These are phyloP conservation scores for Colletotrichum sp. DNA, from an alignment of 2,329 filamentous ascomycete genomes.

Conservation along the genomic window DNA sequence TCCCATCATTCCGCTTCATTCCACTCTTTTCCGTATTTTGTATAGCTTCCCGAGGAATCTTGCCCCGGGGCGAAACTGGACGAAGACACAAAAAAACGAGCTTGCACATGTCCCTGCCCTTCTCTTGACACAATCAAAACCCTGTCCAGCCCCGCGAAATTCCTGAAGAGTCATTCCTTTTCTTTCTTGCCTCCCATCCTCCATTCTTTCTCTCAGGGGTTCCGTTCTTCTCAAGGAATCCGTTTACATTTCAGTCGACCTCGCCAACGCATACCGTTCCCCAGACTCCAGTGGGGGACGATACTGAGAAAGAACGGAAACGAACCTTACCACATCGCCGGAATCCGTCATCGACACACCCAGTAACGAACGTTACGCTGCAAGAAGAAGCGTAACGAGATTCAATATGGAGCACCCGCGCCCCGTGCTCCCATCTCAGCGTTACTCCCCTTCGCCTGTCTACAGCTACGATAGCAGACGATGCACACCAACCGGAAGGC, in stretches of 20 bases:
- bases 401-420: slow-evolving; percentile 36
- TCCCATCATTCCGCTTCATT: slow-evolving; percentile 19
- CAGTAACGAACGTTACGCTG: neutral
- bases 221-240: slow-evolving; percentile 23
- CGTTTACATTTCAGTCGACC: slow-evolving; percentile 17
- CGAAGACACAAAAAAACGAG: neutral
- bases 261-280: slow-evolving; percentile 2
- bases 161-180: slow-evolving; percentile 23
- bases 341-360: neutral
- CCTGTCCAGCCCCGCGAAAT: slow-evolving; percentile 20
- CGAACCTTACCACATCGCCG: neutral
- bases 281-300: neutral
- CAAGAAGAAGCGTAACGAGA: neutral
- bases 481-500: slow-evolving; percentile 39
- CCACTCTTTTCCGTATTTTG: neutral
- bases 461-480: slow-evolving; percentile 52
- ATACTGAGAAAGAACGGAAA: slow-evolving; percentile 1
- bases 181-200: slow-evolving; percentile 17
- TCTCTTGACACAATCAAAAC: slow-evolving; percentile 16
- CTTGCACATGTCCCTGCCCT: neutral
- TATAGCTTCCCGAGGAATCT: neutral
- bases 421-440: slow-evolving; percentile 56
- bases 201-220: slow-evolving; percentile 20
- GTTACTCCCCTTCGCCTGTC: slow-evolving; percentile 52
- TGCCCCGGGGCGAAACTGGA: neutral